Conservation (phyloP, 805 yeast species). For the Teunomyces stri region DNA sequence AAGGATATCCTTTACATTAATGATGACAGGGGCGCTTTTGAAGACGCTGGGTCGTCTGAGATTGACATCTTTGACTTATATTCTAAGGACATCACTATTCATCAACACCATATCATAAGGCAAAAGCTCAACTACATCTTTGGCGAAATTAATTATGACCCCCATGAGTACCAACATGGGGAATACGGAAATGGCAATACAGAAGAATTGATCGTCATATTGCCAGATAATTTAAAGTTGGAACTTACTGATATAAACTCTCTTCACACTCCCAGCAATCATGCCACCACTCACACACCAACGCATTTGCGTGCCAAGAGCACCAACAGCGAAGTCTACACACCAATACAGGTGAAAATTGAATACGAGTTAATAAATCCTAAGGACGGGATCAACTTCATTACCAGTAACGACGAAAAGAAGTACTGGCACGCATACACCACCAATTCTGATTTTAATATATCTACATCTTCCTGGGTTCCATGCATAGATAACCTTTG, state of each 20-base stretch:
- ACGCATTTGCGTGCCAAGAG: conserved; percentile 31
- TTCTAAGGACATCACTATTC: conserved; percentile 37
- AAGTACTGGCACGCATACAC: conserved; percentile 84
- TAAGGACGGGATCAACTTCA: conserved; percentile 71
- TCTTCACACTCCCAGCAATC: conserved; percentile 28
- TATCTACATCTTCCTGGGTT: conserved; percentile 93
- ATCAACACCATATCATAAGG: conserved; percentile 60
- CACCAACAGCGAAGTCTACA: conserved; percentile 45
- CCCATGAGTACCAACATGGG: conserved; percentile 14
- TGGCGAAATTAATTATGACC: conserved; percentile 43
- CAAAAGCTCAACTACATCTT: conserved; percentile 52
- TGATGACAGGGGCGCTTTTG: conserved; percentile 28
- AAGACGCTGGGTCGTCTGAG: conserved; percentile 20
- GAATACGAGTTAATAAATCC: conserved; percentile 66
- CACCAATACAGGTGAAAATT: conserved; percentile 71
- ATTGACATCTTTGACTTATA: conserved; percentile 43
- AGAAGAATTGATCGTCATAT: conserved; percentile 59
- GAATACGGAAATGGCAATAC: conserved; percentile 38
- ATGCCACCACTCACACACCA: conserved; percentile 32
- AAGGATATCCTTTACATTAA: conserved; percentile 50
- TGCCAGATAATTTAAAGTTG: conserved; percentile 67
- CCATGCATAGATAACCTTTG: conserved; percentile 90
- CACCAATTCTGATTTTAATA: conserved; percentile 69
- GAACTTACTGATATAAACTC: conserved; percentile 52
- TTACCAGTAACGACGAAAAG: conserved; percentile 51